A percentile compares a stretch with the other conserved stretches of the same genome.
Evolutionary conservation across 2,329 filamentous ascomycete species (phyloP).

Genomic region (Purpureocillium lavendulum): DNA sequence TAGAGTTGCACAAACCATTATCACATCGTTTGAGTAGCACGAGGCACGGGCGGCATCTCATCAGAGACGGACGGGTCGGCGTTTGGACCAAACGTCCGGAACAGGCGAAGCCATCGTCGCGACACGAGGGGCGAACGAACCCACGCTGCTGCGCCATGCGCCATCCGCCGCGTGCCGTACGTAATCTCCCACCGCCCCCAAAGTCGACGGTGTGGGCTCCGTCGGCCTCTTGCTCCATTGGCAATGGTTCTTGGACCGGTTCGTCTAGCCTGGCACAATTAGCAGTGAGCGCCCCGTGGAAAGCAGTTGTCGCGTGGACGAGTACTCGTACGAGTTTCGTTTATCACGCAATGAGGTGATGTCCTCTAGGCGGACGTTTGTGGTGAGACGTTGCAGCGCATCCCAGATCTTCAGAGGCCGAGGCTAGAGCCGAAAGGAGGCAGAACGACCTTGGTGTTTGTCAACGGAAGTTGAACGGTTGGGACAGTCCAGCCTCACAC

Average conservation of each 20-base stretch:
- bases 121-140: too few species aligned
- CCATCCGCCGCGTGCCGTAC: background rate
- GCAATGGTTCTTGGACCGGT: background rate
- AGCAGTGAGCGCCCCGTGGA: background rate
- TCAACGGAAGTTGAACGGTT: too few species aligned
- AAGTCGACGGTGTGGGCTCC: background rate
- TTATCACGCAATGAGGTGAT: background rate
- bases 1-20: background rate
- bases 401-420: slow-evolving; percentile 3
- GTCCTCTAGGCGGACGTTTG: background rate
- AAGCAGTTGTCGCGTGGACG: background rate
- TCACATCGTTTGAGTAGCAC: background rate
- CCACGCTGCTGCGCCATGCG: background rate
- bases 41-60: background rate
- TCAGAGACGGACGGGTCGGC: background rate
- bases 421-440: background rate
- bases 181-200: background rate
- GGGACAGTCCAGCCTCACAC: too few species aligned
- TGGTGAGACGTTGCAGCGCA: slow-evolving; percentile 7
- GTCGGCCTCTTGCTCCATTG: background rate
- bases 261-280: background rate
- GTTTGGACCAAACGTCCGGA: too few species aligned
- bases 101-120: too few species aligned
- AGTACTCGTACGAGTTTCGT: too few species aligned
- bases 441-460: too few species aligned